Conservation (phyloP, 495 filamentous ascomycete genomes). For the Immersiella caudata region DNA sequence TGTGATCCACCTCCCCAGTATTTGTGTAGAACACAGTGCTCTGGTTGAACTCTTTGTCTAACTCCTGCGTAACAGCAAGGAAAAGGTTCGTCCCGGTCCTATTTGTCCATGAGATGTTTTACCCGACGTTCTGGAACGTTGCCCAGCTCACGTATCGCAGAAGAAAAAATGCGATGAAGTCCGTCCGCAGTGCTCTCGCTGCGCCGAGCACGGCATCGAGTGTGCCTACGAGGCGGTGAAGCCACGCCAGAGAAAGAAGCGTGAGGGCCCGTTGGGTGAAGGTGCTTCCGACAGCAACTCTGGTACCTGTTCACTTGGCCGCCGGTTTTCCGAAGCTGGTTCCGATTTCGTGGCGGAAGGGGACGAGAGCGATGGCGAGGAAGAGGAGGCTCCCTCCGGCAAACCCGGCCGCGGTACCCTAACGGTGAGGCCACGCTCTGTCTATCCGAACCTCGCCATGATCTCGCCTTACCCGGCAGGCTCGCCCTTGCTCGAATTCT, state of each 20-base stretch:
- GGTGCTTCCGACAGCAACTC: conserved; percentile 12
- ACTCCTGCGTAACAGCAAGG: conserved; percentile 36
- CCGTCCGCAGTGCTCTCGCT: conserved; percentile 60
- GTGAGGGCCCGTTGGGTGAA: conserved; percentile 30
- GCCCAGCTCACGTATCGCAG: conserved; percentile 32
- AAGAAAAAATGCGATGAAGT: conserved; percentile 70
- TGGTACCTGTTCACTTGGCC: conserved; percentile 5
- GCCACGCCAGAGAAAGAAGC: conserved; percentile 58
- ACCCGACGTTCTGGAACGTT: not conserved
- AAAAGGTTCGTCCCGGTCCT: conserved; percentile 34
- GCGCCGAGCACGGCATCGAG: conserved; percentile 53
- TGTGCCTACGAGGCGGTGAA: conserved; percentile 62
- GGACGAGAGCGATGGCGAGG: conserved; percentile 15
- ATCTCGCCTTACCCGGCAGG: conserved; percentile 51
- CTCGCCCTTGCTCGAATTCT: conserved; percentile 55
- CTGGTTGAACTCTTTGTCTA: conserved; percentile 12
- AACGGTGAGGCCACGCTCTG: conserved; percentile 31
- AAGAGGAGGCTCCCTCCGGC: not conserved
- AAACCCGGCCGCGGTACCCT: conserved; percentile 7
- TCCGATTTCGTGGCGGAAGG: conserved; percentile 3
- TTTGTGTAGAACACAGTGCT: conserved; percentile 4
- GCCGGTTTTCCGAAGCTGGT: conserved; percentile 29
- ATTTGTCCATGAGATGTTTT: not conserved
- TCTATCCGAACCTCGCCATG: conserved; percentile 44
- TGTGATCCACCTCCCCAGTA: conserved; percentile 27